Percentiles rank a stretch among this genome's conserved stretches.
These are phyloP conservation scores for Kwoniella heveanensis DNA, from an alignment of 768 basidiomycete species.

Conservation along the genomic window DNA sequence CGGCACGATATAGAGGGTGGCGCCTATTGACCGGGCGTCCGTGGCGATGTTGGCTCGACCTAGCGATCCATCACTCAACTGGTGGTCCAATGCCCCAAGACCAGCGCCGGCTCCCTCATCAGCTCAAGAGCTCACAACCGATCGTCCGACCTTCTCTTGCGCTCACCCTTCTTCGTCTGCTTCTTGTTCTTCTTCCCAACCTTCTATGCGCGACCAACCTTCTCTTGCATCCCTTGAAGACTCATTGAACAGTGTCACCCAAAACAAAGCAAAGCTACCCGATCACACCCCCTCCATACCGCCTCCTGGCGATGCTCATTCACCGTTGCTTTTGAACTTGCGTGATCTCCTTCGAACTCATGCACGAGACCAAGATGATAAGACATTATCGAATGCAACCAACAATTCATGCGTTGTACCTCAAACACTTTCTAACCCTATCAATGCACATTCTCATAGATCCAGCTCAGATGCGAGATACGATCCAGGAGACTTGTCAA, in stretches of 20 bases:
- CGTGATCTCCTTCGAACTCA: too few species aligned
- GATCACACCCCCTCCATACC: too few species aligned
- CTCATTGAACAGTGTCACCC: background rate
- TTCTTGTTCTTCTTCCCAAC: background rate
- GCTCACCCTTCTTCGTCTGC: background rate
- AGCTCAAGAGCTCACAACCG: background rate
- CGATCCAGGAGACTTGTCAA: slow-evolving; percentile 29
- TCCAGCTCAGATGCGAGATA: slow-evolving; percentile 19
- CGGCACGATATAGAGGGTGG: background rate
- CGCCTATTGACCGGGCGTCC: background rate
- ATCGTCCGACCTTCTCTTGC: background rate
- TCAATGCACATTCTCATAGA: background rate
- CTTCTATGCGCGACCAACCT: background rate
- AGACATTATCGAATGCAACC: too few species aligned
- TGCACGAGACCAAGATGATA: too few species aligned
- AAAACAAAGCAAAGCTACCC: too few species aligned
- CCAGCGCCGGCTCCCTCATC: background rate
- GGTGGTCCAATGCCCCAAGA: background rate
- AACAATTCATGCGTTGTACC: too few species aligned
- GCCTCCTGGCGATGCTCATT: too few species aligned
- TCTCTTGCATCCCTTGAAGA: background rate
- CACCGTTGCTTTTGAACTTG: too few species aligned
- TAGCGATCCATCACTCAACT: background rate
- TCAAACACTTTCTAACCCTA: background rate
- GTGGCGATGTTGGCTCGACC: background rate